Percentiles rank a stretch among this genome's conserved stretches.
Conservation (phyloP, 2,329 filamentous ascomycete genomes). For the Raffaelea arxii region DNA sequence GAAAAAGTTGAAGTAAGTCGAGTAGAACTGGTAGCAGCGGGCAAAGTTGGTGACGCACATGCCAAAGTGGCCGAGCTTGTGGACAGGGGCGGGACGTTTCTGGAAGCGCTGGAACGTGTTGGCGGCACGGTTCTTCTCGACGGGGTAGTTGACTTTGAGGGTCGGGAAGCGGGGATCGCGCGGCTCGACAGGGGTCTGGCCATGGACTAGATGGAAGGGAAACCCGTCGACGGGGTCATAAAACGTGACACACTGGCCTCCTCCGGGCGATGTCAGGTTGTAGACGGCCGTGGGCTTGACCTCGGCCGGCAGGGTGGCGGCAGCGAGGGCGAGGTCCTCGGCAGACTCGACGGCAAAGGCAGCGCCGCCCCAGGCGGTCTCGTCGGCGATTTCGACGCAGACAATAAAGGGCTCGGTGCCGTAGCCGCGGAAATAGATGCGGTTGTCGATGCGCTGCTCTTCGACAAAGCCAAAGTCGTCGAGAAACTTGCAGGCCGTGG, state of each 20-base stretch:
- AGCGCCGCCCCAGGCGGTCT: conserved; percentile 44
- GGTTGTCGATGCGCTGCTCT: conserved; percentile 26
- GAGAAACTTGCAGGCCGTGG: conserved; percentile 30
- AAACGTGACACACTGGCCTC: conserved; percentile 42
- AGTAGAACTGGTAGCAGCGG: conserved; percentile 39
- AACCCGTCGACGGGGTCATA: conserved; percentile 45
- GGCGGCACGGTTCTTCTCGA: conserved; percentile 39
- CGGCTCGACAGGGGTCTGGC: conserved; percentile 32
- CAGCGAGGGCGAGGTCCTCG: conserved; percentile 42
- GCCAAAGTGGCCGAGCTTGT: conserved; percentile 47
- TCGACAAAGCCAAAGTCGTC: conserved; percentile 38
- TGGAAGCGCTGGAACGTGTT: conserved; percentile 43
- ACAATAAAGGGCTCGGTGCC: conserved; percentile 51
- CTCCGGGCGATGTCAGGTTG: conserved; percentile 40
- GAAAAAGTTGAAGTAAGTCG: conserved; percentile 38
- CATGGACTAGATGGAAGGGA: conserved; percentile 47
- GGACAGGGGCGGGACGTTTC: conserved; percentile 27
- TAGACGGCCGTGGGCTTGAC: conserved; percentile 36
- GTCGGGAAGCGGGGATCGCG: conserved; percentile 31
- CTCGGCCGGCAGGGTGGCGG: conserved; percentile 36
- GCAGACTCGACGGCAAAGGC: conserved; percentile 48
- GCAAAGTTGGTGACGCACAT: conserved; percentile 42
- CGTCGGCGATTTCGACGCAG: conserved; percentile 36
- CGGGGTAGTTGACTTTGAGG: conserved; percentile 38
- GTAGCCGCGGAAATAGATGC: conserved; percentile 52